Conservation (phyloP, 306 rosid species). For the Neltuma alba region DNA sequence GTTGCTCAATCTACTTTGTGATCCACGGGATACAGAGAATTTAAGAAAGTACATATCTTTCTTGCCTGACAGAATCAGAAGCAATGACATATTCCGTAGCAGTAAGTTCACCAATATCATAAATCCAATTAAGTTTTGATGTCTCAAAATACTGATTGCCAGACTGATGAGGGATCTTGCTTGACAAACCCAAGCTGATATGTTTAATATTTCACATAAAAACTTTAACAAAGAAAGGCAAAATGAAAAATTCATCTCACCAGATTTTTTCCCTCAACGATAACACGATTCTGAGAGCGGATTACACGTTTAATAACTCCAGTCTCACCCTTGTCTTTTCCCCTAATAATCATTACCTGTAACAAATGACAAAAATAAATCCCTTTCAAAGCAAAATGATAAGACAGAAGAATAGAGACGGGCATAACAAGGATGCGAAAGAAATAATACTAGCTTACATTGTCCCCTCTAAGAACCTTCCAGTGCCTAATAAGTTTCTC, state of each 20-base stretch:
- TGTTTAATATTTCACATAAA: neutral
- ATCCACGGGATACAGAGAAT: neutral
- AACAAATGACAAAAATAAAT: slow-evolving; percentile 3
- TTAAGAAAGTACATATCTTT: neutral
- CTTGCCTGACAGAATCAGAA: neutral
- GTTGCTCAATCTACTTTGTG: neutral
- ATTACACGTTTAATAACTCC: slow-evolving; percentile 83
- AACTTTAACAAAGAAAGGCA: neutral
- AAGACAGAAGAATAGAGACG: neutral
- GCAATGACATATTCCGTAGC: neutral
- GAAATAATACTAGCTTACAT: slow-evolving; percentile 45
- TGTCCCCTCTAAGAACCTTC: slow-evolving; percentile 91
- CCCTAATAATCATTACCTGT: slow-evolving; percentile 91
- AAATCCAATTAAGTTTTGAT: neutral
- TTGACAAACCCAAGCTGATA: neutral
- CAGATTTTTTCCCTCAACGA: slow-evolving; percentile 94
- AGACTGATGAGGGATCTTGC: neutral
- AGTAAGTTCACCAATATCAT: neutral
- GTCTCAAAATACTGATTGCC: neutral
- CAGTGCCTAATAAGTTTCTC: slow-evolving; percentile 90
- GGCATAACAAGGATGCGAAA: neutral
- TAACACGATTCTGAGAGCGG: slow-evolving; percentile 91
- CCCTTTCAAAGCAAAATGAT: neutral
- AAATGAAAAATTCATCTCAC: slow-evolving; percentile 37
- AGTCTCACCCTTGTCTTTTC: slow-evolving; percentile 85